These are phyloP conservation scores for Epichloe aotearoae DNA, from an alignment of 2,329 filamentous ascomycete genomes.

Conservation along the genomic window DNA sequence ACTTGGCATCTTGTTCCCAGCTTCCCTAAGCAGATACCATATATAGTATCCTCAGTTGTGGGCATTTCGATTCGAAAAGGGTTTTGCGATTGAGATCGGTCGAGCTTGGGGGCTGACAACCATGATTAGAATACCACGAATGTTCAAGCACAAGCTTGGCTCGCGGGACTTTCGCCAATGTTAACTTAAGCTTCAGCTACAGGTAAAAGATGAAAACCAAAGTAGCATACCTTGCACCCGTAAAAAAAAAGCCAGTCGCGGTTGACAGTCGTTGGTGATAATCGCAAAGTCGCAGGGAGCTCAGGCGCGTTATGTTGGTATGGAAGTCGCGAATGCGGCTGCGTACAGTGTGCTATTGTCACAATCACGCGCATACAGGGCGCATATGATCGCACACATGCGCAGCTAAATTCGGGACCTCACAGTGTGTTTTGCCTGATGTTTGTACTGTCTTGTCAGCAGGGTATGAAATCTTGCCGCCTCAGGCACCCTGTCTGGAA, in stretches of 20 bases:
- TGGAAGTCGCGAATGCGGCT: constrained; percentile 1
- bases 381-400: too few species aligned
- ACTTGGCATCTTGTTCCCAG: constrained; percentile 30
- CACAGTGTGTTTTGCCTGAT: not conserved
- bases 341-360: constrained; percentile 6
- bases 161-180: constrained; percentile 2
- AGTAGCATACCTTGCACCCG: constrained; percentile 3
- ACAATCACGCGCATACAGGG: not conserved
- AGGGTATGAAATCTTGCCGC: constrained; percentile 5
- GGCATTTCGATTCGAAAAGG: constrained; percentile 18
- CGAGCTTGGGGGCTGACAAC: constrained; percentile 11
- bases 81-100: constrained; percentile 12
- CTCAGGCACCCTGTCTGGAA: constrained; percentile 10
- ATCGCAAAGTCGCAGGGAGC: not conserved
- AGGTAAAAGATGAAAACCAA: too few species aligned
- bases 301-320: constrained; percentile 2
- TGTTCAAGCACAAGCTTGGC: constrained; percentile 5
- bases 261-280: not conserved
- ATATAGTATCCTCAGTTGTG: constrained; percentile 6
- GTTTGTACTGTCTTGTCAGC: constrained; percentile 2
- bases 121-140: constrained; percentile 9
- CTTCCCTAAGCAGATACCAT: constrained; percentile 11
- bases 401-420: not conserved
- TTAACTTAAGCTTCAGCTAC: constrained; percentile 4
- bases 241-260: not conserved